Evolutionary conservation across 768 basidiomycete species (phyloP).

Genomic region (Tricholoma sp.): DNA sequence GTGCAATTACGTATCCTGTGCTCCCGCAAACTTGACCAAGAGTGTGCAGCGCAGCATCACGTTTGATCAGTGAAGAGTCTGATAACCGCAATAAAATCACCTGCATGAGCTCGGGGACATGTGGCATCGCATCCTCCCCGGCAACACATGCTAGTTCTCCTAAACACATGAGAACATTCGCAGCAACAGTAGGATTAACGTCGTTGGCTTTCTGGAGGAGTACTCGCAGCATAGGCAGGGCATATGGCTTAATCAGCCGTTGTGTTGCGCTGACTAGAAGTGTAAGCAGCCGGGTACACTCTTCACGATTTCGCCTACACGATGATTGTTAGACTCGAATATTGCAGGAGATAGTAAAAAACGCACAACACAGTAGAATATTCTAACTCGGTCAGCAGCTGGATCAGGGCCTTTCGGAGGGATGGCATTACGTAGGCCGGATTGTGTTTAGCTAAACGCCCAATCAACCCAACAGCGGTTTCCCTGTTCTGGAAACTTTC

Average conservation of each 20-base stretch:
- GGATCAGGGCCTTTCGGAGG: slow-evolving; percentile 90
- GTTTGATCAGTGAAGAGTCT: slow-evolving; percentile 84
- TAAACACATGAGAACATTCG: slow-evolving; percentile 89
- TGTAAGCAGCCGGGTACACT: slow-evolving; percentile 87
- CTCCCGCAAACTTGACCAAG: slow-evolving; percentile 95
- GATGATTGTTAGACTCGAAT: not conserved
- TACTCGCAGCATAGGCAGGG: slow-evolving; percentile 89
- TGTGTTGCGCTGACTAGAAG: slow-evolving; percentile 88
- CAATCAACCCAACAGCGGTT: slow-evolving; percentile 87
- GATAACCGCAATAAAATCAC: slow-evolving; percentile 84
- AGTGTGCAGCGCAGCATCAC: slow-evolving; percentile 91
- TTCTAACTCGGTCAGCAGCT: slow-evolving; percentile 93
- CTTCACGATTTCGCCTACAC: slow-evolving; percentile 76
- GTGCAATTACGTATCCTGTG: slow-evolving; percentile 90
- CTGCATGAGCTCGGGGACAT: slow-evolving; percentile 84
- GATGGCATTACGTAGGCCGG: slow-evolving; percentile 99
- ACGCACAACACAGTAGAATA: slow-evolving; percentile 79
- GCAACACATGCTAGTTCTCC: slow-evolving; percentile 92
- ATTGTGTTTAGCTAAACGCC: slow-evolving; percentile 90
- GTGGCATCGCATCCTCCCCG: slow-evolving; percentile 82
- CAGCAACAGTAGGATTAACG: slow-evolving; percentile 78
- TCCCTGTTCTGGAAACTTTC: slow-evolving; percentile 93
- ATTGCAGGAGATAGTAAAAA: not conserved
- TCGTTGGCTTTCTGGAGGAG: slow-evolving; percentile 88
- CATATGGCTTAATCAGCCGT: slow-evolving; percentile 92